Evolutionary conservation across 2,329 filamentous ascomycete species (phyloP).

Genomic region (Alternaria burnsii): DNA sequence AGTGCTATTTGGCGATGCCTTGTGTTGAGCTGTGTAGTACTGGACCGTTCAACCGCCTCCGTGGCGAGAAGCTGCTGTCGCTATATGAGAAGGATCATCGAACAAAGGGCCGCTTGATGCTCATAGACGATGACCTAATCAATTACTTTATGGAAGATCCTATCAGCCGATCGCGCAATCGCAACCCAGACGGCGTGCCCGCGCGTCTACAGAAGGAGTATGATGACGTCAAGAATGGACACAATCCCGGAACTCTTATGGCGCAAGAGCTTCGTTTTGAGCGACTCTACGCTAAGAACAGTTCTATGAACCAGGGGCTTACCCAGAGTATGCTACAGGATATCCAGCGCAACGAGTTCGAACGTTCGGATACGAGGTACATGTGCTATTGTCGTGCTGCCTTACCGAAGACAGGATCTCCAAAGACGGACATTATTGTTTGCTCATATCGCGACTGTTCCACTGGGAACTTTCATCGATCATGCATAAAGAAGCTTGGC

Average conservation of each 20-base stretch:
- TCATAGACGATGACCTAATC: slow-evolving; percentile 33
- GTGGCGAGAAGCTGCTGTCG: slow-evolving; percentile 26
- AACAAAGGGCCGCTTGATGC: slow-evolving; percentile 34
- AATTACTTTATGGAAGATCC: slow-evolving; percentile 18
- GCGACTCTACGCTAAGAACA: slow-evolving; percentile 21
- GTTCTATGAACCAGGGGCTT: slow-evolving; percentile 15
- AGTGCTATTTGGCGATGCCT: slow-evolving; percentile 32
- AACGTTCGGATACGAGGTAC: background rate
- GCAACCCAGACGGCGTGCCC: slow-evolving; percentile 13
- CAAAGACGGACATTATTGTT: slow-evolving; percentile 5
- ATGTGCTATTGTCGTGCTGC: slow-evolving; percentile 34
- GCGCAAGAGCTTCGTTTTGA: slow-evolving; percentile 28
- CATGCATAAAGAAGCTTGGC: slow-evolving; percentile 31
- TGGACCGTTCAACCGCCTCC: slow-evolving; percentile 36
- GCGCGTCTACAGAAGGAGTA: slow-evolving; percentile 24
- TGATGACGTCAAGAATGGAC: slow-evolving; percentile 12
- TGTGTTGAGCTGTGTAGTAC: slow-evolving; percentile 8
- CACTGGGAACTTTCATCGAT: slow-evolving; percentile 31
- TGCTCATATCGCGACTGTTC: slow-evolving; percentile 32
- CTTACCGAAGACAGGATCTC: background rate
- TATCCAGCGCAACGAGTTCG: slow-evolving; percentile 13
- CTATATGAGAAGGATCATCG: slow-evolving; percentile 24
- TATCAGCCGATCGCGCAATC: background rate
- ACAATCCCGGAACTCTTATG: slow-evolving; percentile 23
- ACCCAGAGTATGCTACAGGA: slow-evolving; percentile 12